These are phyloP conservation scores for Solanum piurae DNA, from an alignment of 257 asterid species.

Conservation along the genomic window DNA sequence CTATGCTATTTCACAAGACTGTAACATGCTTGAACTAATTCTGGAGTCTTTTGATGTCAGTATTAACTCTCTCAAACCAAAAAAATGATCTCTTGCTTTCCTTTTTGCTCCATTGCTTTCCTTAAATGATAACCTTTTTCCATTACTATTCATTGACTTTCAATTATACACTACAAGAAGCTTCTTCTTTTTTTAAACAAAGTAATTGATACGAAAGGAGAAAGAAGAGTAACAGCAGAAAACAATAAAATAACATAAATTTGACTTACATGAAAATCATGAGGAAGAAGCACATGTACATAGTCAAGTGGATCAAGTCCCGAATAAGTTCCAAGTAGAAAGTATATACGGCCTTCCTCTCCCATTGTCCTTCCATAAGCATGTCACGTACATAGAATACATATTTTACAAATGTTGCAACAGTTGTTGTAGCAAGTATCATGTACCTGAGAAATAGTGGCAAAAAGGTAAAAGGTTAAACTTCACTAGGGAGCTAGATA, in stretches of 20 bases:
- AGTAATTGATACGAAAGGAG: neutral
- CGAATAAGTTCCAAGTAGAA: constrained; percentile 83
- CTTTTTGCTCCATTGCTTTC: neutral
- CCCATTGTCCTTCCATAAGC: constrained; percentile 99
- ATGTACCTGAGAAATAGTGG: constrained; percentile 45
- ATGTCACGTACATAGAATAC: constrained; percentile 70
- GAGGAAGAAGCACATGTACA: constrained; percentile 95
- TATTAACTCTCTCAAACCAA: neutral
- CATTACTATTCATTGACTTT: too few species aligned
- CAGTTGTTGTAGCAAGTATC: constrained; percentile 87
- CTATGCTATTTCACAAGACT: neutral
- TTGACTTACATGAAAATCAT: constrained; percentile 78
- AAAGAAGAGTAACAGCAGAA: neutral
- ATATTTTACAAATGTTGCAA: constrained; percentile 76
- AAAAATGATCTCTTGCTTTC: neutral
- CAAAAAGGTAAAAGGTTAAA: neutral
- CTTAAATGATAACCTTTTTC: neutral
- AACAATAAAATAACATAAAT: neutral
- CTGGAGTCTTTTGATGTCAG: neutral
- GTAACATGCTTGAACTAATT: neutral
- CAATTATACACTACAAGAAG: neutral
- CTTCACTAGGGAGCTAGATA: neutral
- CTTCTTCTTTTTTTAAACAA: too few species aligned
- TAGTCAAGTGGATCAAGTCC: constrained; percentile 84
- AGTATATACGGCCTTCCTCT: constrained; percentile 83